A percentile compares a stretch with the other conserved stretches of the same genome.
Evolutionary conservation across 441 rosid species (phyloP).

Genomic region (Syzygium malaccense): DNA sequence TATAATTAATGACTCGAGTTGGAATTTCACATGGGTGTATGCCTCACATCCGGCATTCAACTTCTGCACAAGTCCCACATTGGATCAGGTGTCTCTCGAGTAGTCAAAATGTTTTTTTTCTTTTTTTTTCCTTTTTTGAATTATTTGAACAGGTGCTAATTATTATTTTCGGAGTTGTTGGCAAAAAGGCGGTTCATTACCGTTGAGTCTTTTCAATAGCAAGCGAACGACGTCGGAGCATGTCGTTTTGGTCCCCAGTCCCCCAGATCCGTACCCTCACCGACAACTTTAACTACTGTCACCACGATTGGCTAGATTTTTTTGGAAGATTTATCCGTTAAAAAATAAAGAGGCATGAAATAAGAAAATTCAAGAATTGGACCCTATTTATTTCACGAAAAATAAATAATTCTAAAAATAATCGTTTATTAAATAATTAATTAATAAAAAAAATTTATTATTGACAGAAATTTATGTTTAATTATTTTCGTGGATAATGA

Average conservation of each 20-base stretch:
- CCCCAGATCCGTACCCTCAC: background rate
- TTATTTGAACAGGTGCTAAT: background rate
- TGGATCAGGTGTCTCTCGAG: background rate
- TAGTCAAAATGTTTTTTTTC: background rate
- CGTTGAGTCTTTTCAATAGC: background rate
- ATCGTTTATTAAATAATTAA: fast-evolving
- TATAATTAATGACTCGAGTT: background rate
- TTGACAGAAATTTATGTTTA: no score
- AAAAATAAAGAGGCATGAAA: background rate
- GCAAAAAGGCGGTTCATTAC: background rate
- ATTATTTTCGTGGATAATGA: no score
- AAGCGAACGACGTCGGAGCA: background rate
- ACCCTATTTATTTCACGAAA: background rate
- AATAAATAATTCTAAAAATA: background rate
- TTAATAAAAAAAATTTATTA: background rate
- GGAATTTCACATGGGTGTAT: no score
- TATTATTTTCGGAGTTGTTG: background rate
- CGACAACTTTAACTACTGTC: background rate
- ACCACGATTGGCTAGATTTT: background rate
- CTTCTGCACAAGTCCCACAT: background rate
- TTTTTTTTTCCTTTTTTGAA: background rate
- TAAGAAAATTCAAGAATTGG: background rate
- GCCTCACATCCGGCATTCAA: background rate
- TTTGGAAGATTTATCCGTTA: background rate
- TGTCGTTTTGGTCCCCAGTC: background rate